A percentile compares a stretch with the other conserved stretches of the same genome.
phyloP scores from a whole-genome alignment of 2,329 filamentous ascomycete species.

The Colletotrichum liaoningense region DNA sequence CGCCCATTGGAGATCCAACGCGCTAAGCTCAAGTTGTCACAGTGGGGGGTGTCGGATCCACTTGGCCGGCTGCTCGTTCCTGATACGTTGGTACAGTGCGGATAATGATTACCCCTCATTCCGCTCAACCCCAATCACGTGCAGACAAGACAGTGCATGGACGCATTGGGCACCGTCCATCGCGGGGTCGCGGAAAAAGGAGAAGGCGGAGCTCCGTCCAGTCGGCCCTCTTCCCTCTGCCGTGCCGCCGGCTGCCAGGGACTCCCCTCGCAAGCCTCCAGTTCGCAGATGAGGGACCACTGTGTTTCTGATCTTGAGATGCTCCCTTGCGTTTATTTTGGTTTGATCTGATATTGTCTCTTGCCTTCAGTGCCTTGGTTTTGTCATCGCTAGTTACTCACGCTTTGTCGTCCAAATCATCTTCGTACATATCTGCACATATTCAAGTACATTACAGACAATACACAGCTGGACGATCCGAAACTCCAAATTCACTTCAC shows the following conservation, averaged over 20 bases:
- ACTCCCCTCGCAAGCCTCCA: slow-evolving; percentile 8
- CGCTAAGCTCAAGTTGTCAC: slow-evolving; percentile 13
- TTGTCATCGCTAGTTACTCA: background rate
- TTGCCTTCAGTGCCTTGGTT: background rate
- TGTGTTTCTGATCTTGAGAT: background rate
- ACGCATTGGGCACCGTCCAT: background rate
- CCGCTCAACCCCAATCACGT: background rate
- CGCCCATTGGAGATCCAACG: background rate
- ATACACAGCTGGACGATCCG: slow-evolving; percentile 4
- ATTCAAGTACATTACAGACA: background rate
- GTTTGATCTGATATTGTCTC: background rate
- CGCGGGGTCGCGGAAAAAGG: slow-evolving; percentile 33
- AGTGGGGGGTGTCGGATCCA: background rate
- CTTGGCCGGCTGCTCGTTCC: background rate
- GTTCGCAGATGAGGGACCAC: background rate
- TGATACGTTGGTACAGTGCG: slow-evolving; percentile 27
- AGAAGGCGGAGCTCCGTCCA: slow-evolving; percentile 24
- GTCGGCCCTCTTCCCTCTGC: slow-evolving; percentile 17
- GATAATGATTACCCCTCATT: slow-evolving; percentile 28
- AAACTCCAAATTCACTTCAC: background rate
- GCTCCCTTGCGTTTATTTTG: background rate
- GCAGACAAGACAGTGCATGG: background rate
- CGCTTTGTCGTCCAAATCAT: background rate
- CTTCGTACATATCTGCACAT: background rate
- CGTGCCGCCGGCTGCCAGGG: slow-evolving; percentile 16